Percentiles rank a stretch among this genome's conserved stretches.
Conservation (phyloP, 306 rosid species). For the Leucaena leucocephala region DNA sequence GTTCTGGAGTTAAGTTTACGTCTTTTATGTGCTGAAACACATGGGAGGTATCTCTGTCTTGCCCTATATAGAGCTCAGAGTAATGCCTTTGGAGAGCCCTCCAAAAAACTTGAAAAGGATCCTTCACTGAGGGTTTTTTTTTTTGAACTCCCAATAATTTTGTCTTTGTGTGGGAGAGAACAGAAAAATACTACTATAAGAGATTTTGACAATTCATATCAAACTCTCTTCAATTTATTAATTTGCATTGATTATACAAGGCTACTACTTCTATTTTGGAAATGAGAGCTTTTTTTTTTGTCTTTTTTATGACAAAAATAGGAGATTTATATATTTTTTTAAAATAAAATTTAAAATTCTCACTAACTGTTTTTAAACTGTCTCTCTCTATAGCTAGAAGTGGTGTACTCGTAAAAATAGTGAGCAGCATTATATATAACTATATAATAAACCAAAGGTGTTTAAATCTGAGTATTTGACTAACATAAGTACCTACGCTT, state of each 20-base stretch:
- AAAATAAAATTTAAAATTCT: neutral
- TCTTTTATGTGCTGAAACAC: conserved; percentile 72
- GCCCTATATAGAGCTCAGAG: conserved; percentile 52
- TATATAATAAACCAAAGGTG: neutral
- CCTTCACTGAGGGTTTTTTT: conserved; percentile 18
- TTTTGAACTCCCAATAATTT: conserved; percentile 1
- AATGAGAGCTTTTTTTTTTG: too few relatives aligned
- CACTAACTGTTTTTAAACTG: neutral
- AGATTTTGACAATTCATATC: neutral
- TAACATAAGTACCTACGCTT: neutral
- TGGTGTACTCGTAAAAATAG: neutral
- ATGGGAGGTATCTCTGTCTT: conserved; percentile 55
- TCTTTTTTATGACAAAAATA: neutral
- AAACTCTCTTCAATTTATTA: neutral
- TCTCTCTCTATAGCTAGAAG: neutral
- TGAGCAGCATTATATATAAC: too few relatives aligned
- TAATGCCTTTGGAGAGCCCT: conserved; percentile 46
- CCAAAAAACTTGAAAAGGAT: conserved; percentile 41
- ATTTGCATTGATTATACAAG: neutral
- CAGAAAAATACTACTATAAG: neutral
- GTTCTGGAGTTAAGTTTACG: conserved; percentile 51
- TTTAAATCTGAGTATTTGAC: neutral
- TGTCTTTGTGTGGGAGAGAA: neutral
- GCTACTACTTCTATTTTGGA: neutral
- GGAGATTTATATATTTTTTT: neutral